These are phyloP conservation scores for Leersia perrieri DNA, from an alignment of 176 grass and related monocot species.

Conservation along the genomic window DNA sequence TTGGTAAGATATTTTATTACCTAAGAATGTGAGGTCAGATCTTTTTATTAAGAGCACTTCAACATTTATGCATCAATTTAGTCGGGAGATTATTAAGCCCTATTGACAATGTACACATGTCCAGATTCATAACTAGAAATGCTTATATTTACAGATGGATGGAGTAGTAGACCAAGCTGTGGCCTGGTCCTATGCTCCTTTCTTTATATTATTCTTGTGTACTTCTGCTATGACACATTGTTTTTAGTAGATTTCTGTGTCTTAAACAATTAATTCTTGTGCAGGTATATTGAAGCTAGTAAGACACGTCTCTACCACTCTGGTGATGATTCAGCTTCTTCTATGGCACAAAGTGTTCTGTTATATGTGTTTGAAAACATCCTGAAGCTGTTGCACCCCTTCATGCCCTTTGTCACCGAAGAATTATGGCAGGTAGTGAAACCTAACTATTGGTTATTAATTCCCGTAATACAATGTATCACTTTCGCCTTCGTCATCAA, in stretches of 20 bases:
- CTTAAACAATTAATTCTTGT: slow-evolving; percentile 3
- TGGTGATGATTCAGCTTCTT: slow-evolving; percentile 54
- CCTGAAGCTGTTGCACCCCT: slow-evolving; percentile 90
- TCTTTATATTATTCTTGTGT: background rate
- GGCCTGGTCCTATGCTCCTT: slow-evolving; percentile 12
- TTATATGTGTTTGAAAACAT: slow-evolving; percentile 98
- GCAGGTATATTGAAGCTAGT: slow-evolving; percentile 97
- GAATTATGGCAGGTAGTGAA: slow-evolving; percentile 95
- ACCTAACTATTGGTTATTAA: slow-evolving; percentile 3
- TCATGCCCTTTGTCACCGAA: slow-evolving; percentile 98
- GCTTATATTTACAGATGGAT: too few relatives aligned
- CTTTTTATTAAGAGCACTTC: background rate
- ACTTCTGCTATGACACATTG: background rate
- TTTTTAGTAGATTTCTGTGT: slow-evolving; percentile 3
- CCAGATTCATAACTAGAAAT: too few relatives aligned
- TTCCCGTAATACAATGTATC: background rate
- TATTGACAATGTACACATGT: background rate
- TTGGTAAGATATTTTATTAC: slow-evolving; percentile 59
- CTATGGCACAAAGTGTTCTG: slow-evolving; percentile 61
- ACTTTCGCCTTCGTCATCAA: background rate
- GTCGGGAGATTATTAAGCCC: background rate
- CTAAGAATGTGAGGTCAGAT: background rate
- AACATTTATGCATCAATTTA: background rate
- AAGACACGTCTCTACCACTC: slow-evolving; percentile 94
- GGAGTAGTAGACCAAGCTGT: slow-evolving; percentile 11